A percentile compares a stretch with the other conserved stretches of the same genome.
Evolutionary conservation across 2,329 filamentous ascomycete genomes (phyloP).

Genomic region (Dendrostoma leiphaemia): DNA sequence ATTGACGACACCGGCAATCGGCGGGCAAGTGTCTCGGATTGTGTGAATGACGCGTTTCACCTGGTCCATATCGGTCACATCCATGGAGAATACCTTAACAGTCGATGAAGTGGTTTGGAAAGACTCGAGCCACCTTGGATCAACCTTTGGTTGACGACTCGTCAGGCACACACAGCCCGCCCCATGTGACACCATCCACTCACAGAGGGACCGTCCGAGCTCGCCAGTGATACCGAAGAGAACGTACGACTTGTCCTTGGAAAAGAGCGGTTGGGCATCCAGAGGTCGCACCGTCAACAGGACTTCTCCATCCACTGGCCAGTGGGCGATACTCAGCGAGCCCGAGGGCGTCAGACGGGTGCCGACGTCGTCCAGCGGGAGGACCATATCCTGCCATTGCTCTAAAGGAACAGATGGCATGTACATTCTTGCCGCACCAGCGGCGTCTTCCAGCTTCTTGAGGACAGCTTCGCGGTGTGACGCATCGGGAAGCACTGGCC

Average conservation of each 20-base stretch:
- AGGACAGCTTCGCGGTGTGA: background rate
- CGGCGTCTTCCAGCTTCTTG: background rate
- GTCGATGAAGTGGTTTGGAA: constrained; percentile 17
- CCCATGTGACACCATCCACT: constrained; percentile 38
- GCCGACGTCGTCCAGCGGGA: background rate
- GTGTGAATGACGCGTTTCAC: background rate
- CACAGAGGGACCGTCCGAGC: constrained; percentile 35
- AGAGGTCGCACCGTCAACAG: background rate
- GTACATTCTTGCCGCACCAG: background rate
- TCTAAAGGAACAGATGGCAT: too few relatives aligned
- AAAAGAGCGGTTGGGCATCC: constrained; percentile 19
- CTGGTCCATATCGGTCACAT: background rate
- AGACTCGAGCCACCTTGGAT: constrained; percentile 26
- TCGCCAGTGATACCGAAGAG: constrained; percentile 31
- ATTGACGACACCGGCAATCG: constrained; percentile 14
- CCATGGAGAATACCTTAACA: constrained; percentile 12
- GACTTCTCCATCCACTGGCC: background rate
- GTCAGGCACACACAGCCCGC: constrained; percentile 36
- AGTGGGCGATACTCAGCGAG: background rate
- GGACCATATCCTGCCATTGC: background rate
- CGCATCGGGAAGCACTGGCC: background rate
- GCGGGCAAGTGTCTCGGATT: constrained; percentile 2
- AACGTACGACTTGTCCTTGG: constrained; percentile 29
- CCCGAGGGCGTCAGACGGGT: background rate
- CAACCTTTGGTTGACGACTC: constrained; percentile 35